Conservation (phyloP, 208 protist species). For the Novymonas esmeraldas region DNA sequence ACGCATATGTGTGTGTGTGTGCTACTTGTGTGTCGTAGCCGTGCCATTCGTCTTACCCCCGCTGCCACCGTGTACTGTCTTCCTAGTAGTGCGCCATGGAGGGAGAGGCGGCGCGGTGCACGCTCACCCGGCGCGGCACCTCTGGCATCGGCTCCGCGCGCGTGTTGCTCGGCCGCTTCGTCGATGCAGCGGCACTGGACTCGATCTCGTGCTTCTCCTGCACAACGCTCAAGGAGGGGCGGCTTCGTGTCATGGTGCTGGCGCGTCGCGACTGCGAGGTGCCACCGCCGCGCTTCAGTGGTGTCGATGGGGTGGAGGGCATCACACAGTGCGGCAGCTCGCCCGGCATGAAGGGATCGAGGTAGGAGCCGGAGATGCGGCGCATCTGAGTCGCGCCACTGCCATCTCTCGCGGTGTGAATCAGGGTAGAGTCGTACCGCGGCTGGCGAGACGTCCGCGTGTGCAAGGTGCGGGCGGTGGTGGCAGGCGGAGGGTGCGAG, state of each 20-base stretch:
- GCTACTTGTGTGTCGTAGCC: too few species aligned
- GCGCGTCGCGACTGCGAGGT: neutral
- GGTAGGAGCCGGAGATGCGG: neutral
- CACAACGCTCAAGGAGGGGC: neutral
- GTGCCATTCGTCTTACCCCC: too few species aligned
- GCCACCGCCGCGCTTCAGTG: neutral
- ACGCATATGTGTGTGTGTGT: too few species aligned
- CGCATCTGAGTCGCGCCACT: neutral
- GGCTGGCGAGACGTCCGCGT: neutral
- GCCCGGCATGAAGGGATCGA: neutral
- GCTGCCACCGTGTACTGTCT: neutral
- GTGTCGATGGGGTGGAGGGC: neutral
- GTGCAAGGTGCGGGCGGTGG: neutral
- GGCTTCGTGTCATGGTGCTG: neutral
- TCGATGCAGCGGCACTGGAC: neutral
- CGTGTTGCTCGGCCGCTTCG: neutral
- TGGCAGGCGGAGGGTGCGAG: neutral
- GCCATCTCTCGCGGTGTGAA: slow-evolving; percentile 1
- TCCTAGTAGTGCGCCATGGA: slow-evolving; percentile 18
- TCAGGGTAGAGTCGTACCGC: neutral
- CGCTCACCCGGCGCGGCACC: slow-evolving; percentile 1
- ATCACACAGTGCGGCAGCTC: neutral
- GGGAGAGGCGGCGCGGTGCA: neutral
- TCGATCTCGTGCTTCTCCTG: neutral
- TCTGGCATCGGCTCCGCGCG: slow-evolving; percentile 10